Conservation (phyloP, 2,329 filamentous ascomycete genomes). For the Venturiaceae sp. region DNA sequence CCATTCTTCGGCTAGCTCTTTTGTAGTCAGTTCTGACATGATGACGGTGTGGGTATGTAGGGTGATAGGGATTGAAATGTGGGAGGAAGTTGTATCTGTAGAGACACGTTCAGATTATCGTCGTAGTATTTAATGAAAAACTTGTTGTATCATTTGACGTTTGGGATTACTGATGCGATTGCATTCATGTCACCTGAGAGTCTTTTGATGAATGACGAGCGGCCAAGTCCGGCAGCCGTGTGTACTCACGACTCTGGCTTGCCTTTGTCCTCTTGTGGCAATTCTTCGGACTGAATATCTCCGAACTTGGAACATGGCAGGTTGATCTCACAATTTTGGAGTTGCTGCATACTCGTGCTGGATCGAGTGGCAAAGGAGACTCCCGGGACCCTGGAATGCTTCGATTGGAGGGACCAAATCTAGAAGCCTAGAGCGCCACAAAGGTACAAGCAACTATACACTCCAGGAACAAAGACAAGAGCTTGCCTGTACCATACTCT, state of each 20-base stretch:
- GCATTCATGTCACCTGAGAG: background rate
- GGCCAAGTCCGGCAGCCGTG: background rate
- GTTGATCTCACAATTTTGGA: too few relatives aligned
- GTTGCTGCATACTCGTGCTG: background rate
- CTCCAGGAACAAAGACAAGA: background rate
- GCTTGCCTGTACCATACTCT: background rate
- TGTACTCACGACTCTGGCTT: too few relatives aligned
- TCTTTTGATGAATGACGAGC: background rate
- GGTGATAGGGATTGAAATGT: background rate
- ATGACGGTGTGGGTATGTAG: too few relatives aligned
- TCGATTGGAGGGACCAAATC: background rate
- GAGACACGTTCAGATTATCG: too few relatives aligned
- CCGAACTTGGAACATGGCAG: background rate
- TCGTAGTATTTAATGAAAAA: background rate
- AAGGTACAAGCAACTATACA: background rate
- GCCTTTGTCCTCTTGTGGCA: background rate
- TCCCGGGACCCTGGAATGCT: background rate
- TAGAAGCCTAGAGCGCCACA: background rate
- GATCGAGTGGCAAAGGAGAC: background rate
- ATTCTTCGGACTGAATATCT: background rate
- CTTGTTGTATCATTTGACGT: background rate
- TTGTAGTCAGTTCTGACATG: slow-evolving; percentile 13
- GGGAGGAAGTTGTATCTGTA: background rate
- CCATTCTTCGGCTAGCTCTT: slow-evolving; percentile 44
- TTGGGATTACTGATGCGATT: background rate